Conservation (phyloP, 176 grass and related monocot genomes). For the Oryza longistaminata region DNA sequence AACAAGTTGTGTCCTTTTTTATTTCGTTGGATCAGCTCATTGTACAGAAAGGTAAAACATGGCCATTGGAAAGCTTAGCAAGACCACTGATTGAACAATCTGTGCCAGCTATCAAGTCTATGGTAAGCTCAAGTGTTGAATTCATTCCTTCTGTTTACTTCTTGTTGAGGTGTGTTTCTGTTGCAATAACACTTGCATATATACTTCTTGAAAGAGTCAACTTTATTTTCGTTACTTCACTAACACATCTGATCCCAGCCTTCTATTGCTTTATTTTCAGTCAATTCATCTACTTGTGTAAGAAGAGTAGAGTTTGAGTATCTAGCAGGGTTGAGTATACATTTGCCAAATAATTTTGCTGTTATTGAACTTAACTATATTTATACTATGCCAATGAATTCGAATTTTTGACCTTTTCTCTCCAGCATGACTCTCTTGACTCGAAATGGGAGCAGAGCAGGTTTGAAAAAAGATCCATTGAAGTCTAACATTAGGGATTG, state of each 20-base stretch:
- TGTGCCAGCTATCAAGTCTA: conserved; percentile 44
- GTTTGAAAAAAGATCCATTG: background rate
- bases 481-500: conserved; percentile 1
- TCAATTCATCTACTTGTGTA: too few relatives aligned
- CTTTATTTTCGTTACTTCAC: background rate
- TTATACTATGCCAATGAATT: background rate
- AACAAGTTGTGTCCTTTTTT: conserved; percentile 71
- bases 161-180: conserved; percentile 8
- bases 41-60: conserved; percentile 62
- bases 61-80: conserved; percentile 76
- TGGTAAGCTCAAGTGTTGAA: conserved; percentile 53
- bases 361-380: background rate
- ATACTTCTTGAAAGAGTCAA: background rate
- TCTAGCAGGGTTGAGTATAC: background rate
- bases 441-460: too few relatives aligned
- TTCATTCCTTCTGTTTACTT: conserved; percentile 14
- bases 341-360: background rate
- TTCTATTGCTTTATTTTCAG: background rate
- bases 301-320: too few relatives aligned
- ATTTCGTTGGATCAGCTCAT: conserved; percentile 63
- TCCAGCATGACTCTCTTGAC: background rate
- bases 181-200: background rate
- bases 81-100: conserved; percentile 68
- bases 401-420: background rate
- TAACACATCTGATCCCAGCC: background rate